Conservation (phyloP, 768 basidiomycete genomes). For the Suillus decipiens region DNA sequence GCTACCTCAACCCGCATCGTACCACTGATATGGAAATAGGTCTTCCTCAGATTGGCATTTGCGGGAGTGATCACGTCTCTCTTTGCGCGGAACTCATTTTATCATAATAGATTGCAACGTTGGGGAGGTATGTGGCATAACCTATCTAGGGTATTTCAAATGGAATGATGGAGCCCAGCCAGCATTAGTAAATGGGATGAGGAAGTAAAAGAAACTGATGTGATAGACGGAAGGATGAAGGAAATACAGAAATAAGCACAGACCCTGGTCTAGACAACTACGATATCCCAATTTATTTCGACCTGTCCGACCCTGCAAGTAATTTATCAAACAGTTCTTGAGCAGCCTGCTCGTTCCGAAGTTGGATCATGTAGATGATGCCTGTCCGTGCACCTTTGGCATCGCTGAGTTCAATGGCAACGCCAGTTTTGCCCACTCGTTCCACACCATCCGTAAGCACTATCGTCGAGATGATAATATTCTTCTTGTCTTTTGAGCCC, state of each 20-base stretch:
- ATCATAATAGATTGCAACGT: constrained; percentile 11
- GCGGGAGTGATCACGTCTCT: constrained; percentile 87
- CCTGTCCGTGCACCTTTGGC: constrained; percentile 83
- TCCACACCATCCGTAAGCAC: constrained; percentile 96
- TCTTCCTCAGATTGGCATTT: constrained; percentile 76
- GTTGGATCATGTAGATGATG: constrained; percentile 95
- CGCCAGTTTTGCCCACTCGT: constrained; percentile 97
- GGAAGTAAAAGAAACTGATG: neutral
- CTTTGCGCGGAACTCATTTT: constrained; percentile 63
- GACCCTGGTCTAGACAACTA: neutral
- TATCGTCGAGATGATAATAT: constrained; percentile 90
- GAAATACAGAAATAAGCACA: neutral
- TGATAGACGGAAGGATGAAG: neutral
- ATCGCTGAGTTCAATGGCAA: constrained; percentile 94
- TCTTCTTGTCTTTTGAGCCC: constrained; percentile 73
- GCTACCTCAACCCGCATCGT: constrained; percentile 63
- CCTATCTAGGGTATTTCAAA: constrained; percentile 14
- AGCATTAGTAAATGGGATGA: constrained; percentile 14
- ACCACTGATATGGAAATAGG: constrained; percentile 65
- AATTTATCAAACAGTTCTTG: constrained; percentile 84
- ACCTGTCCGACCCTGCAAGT: constrained; percentile 82
- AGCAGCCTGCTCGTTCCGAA: constrained; percentile 87
- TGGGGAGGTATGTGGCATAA: constrained; percentile 11
- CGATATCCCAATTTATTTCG: constrained; percentile 18
- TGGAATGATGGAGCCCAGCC: neutral